Conservation (phyloP, 2,329 filamentous ascomycete species). For the Neofusicoccum sp. region DNA sequence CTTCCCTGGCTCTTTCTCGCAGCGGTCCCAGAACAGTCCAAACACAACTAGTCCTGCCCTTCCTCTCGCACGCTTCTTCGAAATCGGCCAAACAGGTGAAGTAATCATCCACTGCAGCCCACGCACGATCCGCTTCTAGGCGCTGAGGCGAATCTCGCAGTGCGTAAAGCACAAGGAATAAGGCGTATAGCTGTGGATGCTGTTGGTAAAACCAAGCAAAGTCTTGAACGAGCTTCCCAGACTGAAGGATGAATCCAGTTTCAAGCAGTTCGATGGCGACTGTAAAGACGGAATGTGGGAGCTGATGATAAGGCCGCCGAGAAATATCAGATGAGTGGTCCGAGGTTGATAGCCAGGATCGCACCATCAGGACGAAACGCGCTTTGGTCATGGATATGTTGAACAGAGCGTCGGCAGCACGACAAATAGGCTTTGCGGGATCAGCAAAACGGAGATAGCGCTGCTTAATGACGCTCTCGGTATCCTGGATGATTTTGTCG, state of each 20-base stretch:
- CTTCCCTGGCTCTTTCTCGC: not conserved
- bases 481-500: not conserved
- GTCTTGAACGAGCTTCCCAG: not conserved
- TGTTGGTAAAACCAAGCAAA: slow-evolving; percentile 6
- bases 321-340: not conserved
- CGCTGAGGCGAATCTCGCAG: not conserved
- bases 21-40: not conserved
- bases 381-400: not conserved
- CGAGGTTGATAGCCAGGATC: not conserved
- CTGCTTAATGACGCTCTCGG: not conserved
- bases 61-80: not conserved
- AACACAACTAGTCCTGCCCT: not conserved
- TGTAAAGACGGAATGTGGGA: not conserved
- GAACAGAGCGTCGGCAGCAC: not conserved
- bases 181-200: slow-evolving; percentile 1
- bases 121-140: not conserved
- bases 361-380: not conserved
- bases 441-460: not conserved
- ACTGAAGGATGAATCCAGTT: not conserved
- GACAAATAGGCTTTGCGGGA: not conserved
- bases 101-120: not conserved
- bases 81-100: not conserved
- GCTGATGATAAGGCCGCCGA: not conserved
- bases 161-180: not conserved
- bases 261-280: not conserved